phyloP scores from a whole-genome alignment of 2,329 filamentous ascomycete species.

The Fusarium humuli region DNA sequence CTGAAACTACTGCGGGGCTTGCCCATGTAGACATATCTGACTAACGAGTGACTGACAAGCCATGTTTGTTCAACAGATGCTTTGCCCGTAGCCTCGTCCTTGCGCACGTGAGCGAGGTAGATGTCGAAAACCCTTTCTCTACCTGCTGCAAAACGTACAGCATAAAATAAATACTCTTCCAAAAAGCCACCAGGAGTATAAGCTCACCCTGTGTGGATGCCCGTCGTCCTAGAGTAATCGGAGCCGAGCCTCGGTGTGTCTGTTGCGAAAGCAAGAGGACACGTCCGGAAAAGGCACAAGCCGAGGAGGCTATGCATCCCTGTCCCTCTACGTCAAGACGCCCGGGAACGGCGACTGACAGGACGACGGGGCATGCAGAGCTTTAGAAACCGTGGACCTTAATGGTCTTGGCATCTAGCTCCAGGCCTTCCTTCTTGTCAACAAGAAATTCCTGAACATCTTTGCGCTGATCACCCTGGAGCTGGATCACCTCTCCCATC shows the following conservation, averaged over 20 bases:
- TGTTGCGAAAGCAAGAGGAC: slow-evolving; percentile 36
- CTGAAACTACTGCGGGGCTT: slow-evolving; percentile 53
- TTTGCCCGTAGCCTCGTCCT: slow-evolving; percentile 50
- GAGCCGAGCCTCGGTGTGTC: slow-evolving; percentile 50
- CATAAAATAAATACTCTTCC: slow-evolving; percentile 45
- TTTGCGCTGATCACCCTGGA: slow-evolving; percentile 99
- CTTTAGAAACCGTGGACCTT: slow-evolving; percentile 76
- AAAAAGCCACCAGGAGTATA: slow-evolving; percentile 45
- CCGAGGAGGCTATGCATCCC: slow-evolving; percentile 49
- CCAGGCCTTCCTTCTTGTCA: slow-evolving; percentile 94
- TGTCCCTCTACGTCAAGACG: slow-evolving; percentile 49
- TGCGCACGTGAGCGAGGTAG: slow-evolving; percentile 40
- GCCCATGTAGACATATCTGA: slow-evolving; percentile 46
- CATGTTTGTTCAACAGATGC: slow-evolving; percentile 42
- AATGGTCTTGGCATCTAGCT: slow-evolving; percentile 95
- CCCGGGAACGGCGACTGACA: slow-evolving; percentile 50
- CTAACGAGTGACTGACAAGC: slow-evolving; percentile 53
- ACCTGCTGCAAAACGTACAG: slow-evolving; percentile 37
- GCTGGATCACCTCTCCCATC: slow-evolving; percentile 99
- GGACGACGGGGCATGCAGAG: slow-evolving; percentile 55
- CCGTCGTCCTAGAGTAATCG: slow-evolving; percentile 50
- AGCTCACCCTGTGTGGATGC: slow-evolving; percentile 48
- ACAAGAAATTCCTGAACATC: slow-evolving; percentile 97
- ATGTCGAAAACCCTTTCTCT: slow-evolving; percentile 18
- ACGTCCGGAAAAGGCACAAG: slow-evolving; percentile 49